Percentiles rank a stretch among this genome's conserved stretches.
Evolutionary conservation across 371 early-diverging fungal genomes (phyloP).

Genomic region (Haplosporangium sp.): DNA sequence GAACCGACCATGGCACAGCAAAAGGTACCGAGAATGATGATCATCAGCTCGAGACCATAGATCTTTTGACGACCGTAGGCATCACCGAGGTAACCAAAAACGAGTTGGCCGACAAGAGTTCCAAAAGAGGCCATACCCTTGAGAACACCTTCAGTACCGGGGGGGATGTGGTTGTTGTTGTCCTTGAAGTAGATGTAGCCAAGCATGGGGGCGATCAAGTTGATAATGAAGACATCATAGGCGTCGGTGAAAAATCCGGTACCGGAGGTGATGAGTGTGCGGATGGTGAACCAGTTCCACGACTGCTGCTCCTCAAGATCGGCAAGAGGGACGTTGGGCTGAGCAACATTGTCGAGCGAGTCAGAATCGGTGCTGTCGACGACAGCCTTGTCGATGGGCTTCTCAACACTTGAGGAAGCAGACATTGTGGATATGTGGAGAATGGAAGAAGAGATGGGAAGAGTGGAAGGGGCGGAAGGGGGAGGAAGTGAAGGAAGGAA

Average conservation of each 20-base stretch:
- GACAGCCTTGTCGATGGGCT: too few species aligned
- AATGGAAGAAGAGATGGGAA: constrained; percentile 2
- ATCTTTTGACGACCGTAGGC: constrained; percentile 84
- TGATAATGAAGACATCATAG: constrained; percentile 76
- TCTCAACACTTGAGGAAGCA: constrained; percentile 10
- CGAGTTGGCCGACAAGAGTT: constrained; percentile 86
- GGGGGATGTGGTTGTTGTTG: constrained; percentile 57
- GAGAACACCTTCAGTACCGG: constrained; percentile 74
- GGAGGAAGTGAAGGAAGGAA: neutral
- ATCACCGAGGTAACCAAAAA: constrained; percentile 89
- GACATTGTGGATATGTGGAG: constrained; percentile 21
- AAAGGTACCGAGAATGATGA: constrained; percentile 82
- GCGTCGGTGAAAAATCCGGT: constrained; percentile 49
- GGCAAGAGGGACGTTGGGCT: constrained; percentile 31
- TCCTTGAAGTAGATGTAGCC: constrained; percentile 78
- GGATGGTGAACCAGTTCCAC: constrained; percentile 53
- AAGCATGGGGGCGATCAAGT: constrained; percentile 82
- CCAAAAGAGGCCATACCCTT: constrained; percentile 88
- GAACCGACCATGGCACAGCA: constrained; percentile 71
- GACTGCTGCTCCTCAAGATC: constrained; percentile 40
- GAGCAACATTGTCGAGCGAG: constrained; percentile 8
- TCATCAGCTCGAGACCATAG: constrained; percentile 88
- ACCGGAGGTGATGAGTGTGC: constrained; percentile 43
- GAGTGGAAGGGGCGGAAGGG: constrained; percentile 1
- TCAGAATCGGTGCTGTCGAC: constrained; percentile 6